Evolutionary conservation across 1,284 basidiomycete genomes (phyloP), one percentile per base, ranked within the genome.

Genomic region (Vanrija sp.): DNA sequence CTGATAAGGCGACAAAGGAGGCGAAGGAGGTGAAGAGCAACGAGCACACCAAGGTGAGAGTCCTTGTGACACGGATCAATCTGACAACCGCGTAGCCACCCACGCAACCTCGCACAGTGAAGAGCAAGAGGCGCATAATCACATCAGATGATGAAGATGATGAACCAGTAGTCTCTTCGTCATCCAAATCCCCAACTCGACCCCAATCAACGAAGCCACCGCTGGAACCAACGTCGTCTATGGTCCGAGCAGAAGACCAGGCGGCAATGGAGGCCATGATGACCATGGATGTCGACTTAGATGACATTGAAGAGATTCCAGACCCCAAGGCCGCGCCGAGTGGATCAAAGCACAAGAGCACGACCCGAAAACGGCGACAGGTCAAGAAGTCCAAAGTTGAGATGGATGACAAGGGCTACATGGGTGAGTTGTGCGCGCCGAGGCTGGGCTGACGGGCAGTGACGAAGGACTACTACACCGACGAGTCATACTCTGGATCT

Each of bases 181-280:
- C 34, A 10, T 43, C 52, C 16, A 45, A 23, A 34, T 19, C 57
- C 23, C 12, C 47, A 29, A 44, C 21, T 23, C 43, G 19, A 29
- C 38, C 26, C 8, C 34, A 43, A 46, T 26, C 23, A 54, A 42
- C 54, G 12, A 60, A 55, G 46, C 28, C 46, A n/a, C 42, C 57
- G 16, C 40, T 60, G 6, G 62, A 67, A 38, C 69, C 65, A 3
- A 71, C 67, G 6, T 67, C 67, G 9, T 69, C 67, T 3, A 66
- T 66, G 66, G 62, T 66, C 0, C 55, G 68, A 10, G 65, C 60
- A 8, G 68, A 68, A 19, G 73, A 75, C 48, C 55, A 61, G 44
- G 68, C 67, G n/a, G 73, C 72, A 1, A 69, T 75, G 67, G 71
- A 69, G 53, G 73, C 72, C 10, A 74, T 75, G 67, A 69, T 73